Evolutionary conservation across 1,284 basidiomycete genomes (phyloP).

Genomic region (Naganishia cerealis): DNA sequence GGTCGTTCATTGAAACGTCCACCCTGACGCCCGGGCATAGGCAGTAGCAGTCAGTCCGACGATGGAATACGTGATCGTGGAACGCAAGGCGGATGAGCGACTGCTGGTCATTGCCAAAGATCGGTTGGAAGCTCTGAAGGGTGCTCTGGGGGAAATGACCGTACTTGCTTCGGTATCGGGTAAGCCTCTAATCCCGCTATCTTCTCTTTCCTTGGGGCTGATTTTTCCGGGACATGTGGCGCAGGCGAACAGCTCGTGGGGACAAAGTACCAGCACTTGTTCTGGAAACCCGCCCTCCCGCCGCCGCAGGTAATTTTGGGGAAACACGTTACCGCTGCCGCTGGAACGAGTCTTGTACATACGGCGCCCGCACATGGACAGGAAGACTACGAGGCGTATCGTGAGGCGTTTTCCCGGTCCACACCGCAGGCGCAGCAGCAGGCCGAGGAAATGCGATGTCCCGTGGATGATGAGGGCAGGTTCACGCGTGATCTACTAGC

Average conservation of each 20-base stretch:
- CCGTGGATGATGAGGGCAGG: conserved; percentile 77
- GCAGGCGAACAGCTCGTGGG: conserved; percentile 67
- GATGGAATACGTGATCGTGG: conserved; percentile 69
- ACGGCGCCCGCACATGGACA: conserved; percentile 91
- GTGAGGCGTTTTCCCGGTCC: conserved; percentile 38
- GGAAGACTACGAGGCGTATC: conserved; percentile 84
- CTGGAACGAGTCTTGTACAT: conserved; percentile 96
- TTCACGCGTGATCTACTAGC: conserved; percentile 64
- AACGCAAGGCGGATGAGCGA: conserved; percentile 45
- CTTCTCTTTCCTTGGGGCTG: neutral
- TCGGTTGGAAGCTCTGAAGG: conserved; percentile 61
- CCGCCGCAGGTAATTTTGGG: conserved; percentile 57
- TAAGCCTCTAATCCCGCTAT: conserved; percentile 36
- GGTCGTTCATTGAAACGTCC: neutral
- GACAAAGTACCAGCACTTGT: conserved; percentile 68
- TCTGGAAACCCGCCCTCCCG: conserved; percentile 60
- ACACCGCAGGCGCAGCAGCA: conserved; percentile 25
- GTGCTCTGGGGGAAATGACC: conserved; percentile 61
- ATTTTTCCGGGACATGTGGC: neutral
- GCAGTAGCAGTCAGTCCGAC: conserved; percentile 80
- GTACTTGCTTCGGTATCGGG: conserved; percentile 61
- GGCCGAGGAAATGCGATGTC: conserved; percentile 59
- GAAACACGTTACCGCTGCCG: conserved; percentile 75
- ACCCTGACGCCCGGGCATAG: conserved; percentile 54
- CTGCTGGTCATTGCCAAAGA: conserved; percentile 70